Evolutionary conservation across 1,284 basidiomycete species (phyloP), one percentile per base, ranked within the genome.

Genomic region (Wallemia ichthyophaga): DNA sequence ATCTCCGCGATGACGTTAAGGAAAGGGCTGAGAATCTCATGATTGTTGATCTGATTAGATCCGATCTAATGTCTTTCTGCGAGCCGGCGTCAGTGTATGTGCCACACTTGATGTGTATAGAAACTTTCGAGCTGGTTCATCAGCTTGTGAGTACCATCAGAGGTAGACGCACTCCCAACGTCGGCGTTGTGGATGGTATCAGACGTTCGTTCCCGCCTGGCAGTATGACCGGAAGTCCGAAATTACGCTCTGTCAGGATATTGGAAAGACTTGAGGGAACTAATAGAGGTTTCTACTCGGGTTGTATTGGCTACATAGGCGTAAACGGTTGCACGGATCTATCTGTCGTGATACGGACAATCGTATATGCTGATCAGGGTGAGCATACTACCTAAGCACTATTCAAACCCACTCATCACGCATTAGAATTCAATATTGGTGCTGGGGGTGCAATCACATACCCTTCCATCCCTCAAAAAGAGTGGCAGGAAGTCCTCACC

Each of bases 141-240:
- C 88, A 94, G 69, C 78, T 96, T 56, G 92, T 96, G 11, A 95
- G 89, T 58, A 89, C 91, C 25, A 85, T 96, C 56, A 79, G 83
- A 65, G 89, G 88, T 23, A 72, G 65, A 25, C 65, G 74, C 24
- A 71, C 69, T 2, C 63, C 69, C 0, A 70, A 69, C 21, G 70
- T 75, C 7, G 71, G 73, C 13, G 66, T 70, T 5, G 83, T 85
- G 73, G 81, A 89, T 64, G 81, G 85, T 13, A 72, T 94, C 59
- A 76, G 75, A 62, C 71, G 76, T 48, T 85, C 85, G 69, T 75
- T 92, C 61, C 88, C 88, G n/a, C 87, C 88, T 58, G 87, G 88
- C 1, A 91, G 86, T 63, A 98, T 98, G 91, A 96, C 92, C 0
- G 91, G 92, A 21, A 92, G 92, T 0, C 92, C 91, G 0, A 96